phyloP scores from a whole-genome alignment of 2,329 filamentous ascomycete genomes.

The Cordyceps farinosa region DNA sequence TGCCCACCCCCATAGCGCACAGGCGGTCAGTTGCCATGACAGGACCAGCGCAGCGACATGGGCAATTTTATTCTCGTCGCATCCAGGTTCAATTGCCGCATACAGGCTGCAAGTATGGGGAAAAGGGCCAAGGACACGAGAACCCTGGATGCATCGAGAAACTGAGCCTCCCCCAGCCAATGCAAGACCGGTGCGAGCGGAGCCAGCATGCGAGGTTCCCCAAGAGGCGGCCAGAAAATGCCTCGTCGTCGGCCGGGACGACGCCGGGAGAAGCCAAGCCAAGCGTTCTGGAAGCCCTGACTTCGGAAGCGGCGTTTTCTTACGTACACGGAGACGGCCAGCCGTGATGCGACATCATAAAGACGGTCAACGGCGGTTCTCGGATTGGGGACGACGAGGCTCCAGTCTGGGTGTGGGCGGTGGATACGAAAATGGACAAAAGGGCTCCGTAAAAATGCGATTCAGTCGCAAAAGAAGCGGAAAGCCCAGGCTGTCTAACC shows the following conservation, averaged over 20 bases:
- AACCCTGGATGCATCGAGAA: slow-evolving; percentile 17
- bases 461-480: slow-evolving; percentile 8
- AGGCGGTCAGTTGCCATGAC: slow-evolving; percentile 14
- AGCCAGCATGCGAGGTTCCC: slow-evolving; percentile 2
- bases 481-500: background rate
- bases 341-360: slow-evolving; percentile 13
- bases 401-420: slow-evolving; percentile 6
- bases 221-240: slow-evolving; percentile 14
- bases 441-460: slow-evolving; percentile 13
- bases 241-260: slow-evolving; percentile 16
- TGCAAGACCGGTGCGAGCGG: slow-evolving; percentile 10
- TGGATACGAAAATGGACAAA: slow-evolving; percentile 8
- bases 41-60: background rate
- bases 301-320: slow-evolving; percentile 16
- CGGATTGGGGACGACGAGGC: slow-evolving; percentile 8
- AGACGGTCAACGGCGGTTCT: slow-evolving; percentile 19
- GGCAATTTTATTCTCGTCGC: background rate
- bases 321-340: slow-evolving; percentile 12
- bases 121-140: slow-evolving; percentile 2
- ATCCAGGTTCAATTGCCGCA: slow-evolving; percentile 13
- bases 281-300: slow-evolving; percentile 13
- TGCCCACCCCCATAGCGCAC: slow-evolving; percentile 15
- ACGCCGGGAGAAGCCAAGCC: slow-evolving; percentile 10
- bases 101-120: slow-evolving; percentile 1
- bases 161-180: slow-evolving; percentile 16